A percentile compares a stretch with the other conserved stretches of the same genome.
Evolutionary conservation across 2,329 filamentous ascomycete species (phyloP).

Genomic region (Epichloe coenophiala): DNA sequence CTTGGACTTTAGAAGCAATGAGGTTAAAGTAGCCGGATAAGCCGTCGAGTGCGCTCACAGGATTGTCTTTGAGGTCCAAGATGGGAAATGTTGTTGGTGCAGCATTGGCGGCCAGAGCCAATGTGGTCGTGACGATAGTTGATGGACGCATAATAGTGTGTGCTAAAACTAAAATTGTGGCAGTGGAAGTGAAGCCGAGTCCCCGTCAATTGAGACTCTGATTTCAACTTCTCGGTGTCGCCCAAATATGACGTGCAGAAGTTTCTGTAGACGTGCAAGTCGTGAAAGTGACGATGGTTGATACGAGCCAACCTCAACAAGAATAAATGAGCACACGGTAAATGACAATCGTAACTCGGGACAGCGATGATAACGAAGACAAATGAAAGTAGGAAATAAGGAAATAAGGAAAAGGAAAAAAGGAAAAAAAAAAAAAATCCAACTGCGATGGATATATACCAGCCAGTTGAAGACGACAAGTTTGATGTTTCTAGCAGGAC

Average conservation of each 20-base stretch:
- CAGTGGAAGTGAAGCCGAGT: background rate
- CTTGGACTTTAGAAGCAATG: constrained; percentile 40
- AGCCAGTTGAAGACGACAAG: background rate
- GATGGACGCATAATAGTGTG: constrained; percentile 43
- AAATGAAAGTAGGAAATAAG: constrained; percentile 11
- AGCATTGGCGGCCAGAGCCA: constrained; percentile 30
- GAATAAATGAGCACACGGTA: background rate
- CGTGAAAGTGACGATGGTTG: background rate
- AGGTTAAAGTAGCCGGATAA: constrained; percentile 49
- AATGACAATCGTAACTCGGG: background rate
- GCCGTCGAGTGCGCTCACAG: constrained; percentile 27
- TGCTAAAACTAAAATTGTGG: background rate
- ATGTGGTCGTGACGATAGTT: constrained; percentile 30
- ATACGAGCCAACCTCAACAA: background rate
- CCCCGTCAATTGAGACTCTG: background rate
- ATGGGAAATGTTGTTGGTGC: constrained; percentile 29
- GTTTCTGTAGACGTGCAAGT: background rate
- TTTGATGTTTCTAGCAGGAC: constrained; percentile 5
- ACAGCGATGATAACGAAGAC: constrained; percentile 5
- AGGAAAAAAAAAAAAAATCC: constrained; percentile 2
- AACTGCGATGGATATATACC: background rate
- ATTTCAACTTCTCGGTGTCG: background rate
- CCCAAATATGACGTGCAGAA: background rate
- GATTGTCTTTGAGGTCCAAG: constrained; percentile 23
- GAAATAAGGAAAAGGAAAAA: constrained; percentile 4